These are phyloP conservation scores for thale cress (Arabidopsis thaliana) DNA, from an alignment of 345 rosid species.

Conservation along the genomic window DNA sequence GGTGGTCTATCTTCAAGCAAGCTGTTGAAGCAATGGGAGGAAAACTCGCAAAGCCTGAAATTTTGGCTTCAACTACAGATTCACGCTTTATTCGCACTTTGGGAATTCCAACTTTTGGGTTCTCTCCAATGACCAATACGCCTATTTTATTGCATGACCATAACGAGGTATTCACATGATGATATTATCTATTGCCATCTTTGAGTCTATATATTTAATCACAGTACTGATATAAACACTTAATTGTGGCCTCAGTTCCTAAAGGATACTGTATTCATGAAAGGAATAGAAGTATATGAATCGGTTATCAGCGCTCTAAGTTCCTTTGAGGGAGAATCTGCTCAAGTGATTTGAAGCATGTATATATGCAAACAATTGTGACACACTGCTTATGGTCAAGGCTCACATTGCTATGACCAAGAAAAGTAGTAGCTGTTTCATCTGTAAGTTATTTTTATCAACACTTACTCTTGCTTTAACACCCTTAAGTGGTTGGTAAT, in stretches of 20 bases:
- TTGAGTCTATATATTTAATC: not conserved
- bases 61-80: slow-evolving; percentile 89
- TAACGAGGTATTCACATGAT: slow-evolving; percentile 66
- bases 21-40: slow-evolving; percentile 78
- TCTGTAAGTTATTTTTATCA: not conserved
- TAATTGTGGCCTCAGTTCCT: slow-evolving; percentile 57
- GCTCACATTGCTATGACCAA: slow-evolving; percentile 20
- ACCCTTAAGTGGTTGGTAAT: slow-evolving; percentile 9
- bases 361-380: not conserved
- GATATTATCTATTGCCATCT: slow-evolving; percentile 5
- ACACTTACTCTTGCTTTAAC: not conserved
- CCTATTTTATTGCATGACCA: slow-evolving; percentile 89
- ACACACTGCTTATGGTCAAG: slow-evolving; percentile 8
- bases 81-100: slow-evolving; percentile 62
- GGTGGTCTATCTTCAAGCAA: slow-evolving; percentile 85
- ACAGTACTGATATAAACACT: not conserved
- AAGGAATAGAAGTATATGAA: slow-evolving; percentile 81
- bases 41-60: slow-evolving; percentile 82
- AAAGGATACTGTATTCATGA: slow-evolving; percentile 71
- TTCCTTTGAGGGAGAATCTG: slow-evolving; percentile 57
- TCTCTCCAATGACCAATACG: slow-evolving; percentile 87
- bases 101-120: slow-evolving; percentile 83
- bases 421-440: not conserved
- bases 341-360: slow-evolving; percentile 39
- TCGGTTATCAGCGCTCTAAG: slow-evolving; percentile 70